Evolutionary conservation across 2,329 filamentous ascomycete species (phyloP), one percentile per base, ranked within the genome.

Genomic region (Hypoxylon sp.): DNA sequence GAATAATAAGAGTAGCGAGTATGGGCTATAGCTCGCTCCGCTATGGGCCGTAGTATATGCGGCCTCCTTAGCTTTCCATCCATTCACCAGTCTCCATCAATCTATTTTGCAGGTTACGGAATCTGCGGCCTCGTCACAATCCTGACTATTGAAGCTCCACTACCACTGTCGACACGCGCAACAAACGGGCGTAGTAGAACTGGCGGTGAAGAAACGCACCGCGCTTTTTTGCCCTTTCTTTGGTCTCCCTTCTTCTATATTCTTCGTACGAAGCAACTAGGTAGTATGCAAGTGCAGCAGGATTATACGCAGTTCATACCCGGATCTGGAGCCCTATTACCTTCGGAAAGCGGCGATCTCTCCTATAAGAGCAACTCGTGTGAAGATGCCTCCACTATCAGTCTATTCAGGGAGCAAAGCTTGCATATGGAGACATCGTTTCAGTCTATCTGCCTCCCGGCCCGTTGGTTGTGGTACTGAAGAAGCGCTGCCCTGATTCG

Each of bases 121-220:
- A 67, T 39, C 60, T 71, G 69, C 69, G 69, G 66, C 66, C 68
- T 64, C 69, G 53, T 71, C 66, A 71, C 69, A 69, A 60, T 63
- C 62, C 58, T 63, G 51, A 68, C 60, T 63, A 63, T 48, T 54
- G 58, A 24, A 59, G 61, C 63, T 70, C 69, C 67, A 69, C 66
- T 58, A 53, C 61, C 17, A 67, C 48, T 61, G 61, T 70, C 66
- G 51, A 71, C 58, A 67, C 56, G 63, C 69, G 67, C 62, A 52
- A 70, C 65, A 70, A 71, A 70, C 69, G 66, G 37, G 57, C 39
- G 29, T 22, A 22, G 26, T 35, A 55, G 35, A 63, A 71, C 63
- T 70, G 67, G 69, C 69, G 69, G 69, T 71, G 69, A 71, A 61
- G 51, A 52, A 47, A 47, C 52, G 47, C 56, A 39, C 17, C 61